Evolutionary conservation across 108 stramenopile genomes (phyloP), one percentile per base, ranked within the genome.

Genomic region (Epithemia pelagica): DNA sequence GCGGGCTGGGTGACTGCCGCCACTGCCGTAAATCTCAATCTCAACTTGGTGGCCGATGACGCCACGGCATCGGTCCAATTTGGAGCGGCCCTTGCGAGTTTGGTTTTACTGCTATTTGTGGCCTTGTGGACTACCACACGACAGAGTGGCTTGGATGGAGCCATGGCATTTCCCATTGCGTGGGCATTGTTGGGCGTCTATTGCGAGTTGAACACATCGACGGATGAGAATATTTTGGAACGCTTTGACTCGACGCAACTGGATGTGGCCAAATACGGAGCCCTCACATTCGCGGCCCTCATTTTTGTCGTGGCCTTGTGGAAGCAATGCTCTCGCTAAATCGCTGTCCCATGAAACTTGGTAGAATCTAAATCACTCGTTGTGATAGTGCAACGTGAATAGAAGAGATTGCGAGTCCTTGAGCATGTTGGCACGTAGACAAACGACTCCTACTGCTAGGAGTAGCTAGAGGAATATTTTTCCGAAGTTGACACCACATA

Each of bases 1-100:
- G 62, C 57, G 25, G 89, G 85, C 10, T 94, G 92, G 92, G 91
- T 94, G 56, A 78, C 82, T 54, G 92, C 92, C 0, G 92, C 92
- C 20, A 71, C 83, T 10, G 62, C 77, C 21, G 71, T 94, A 19
- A 94, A 94, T 78, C 64, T 84, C 18, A 87, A 84, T 67, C 88
- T 91, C 19, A 66, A 85, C 8, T 74, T 82, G 30, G 85, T 90
- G 46, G 64, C 77, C 0, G 52, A 64, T 30, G 67, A 66, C 0
- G 68, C 59, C 22, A 53, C 79, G 1, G 73, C 75, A 2, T 32
- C 37, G 26, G 62, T 71, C 2, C 88, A 91, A 68, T 37, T 81
- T 24, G 54, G 73, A 5, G 67, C 81, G 15, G 86, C 83, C 1
- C 73, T 85, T 54, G 61, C 74, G 2, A 72, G 80, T 1, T 64